Conservation (phyloP, 148 eudicot species). For the Chenopodium berlandieri region DNA sequence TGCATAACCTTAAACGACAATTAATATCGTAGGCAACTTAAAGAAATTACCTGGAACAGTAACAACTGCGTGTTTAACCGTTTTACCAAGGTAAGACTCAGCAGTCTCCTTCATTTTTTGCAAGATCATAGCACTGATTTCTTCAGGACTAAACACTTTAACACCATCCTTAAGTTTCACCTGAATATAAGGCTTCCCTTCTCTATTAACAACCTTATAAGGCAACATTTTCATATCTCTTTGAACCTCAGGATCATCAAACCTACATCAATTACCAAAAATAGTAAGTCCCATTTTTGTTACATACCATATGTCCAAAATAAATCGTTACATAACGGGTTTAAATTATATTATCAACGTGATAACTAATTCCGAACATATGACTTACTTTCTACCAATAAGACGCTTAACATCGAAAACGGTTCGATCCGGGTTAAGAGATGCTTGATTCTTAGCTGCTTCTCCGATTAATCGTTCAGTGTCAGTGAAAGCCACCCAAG, state of each 20-base stretch:
- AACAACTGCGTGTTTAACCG: slow-evolving; percentile 42
- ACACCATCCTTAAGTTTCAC: slow-evolving; percentile 44
- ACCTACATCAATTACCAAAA: slow-evolving; percentile 21
- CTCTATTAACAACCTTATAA: slow-evolving; percentile 48
- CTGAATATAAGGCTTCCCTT: slow-evolving; percentile 50
- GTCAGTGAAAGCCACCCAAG: slow-evolving; percentile 55
- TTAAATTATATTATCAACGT: not conserved
- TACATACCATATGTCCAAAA: too few relatives aligned
- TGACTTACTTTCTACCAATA: slow-evolving; percentile 44
- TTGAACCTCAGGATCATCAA: slow-evolving; percentile 49
- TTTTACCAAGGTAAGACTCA: slow-evolving; percentile 42
- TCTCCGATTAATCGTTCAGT: slow-evolving; percentile 50
- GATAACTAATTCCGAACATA: not conserved
- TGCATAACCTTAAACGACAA: not conserved
- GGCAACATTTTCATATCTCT: slow-evolving; percentile 44
- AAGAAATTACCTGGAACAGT: slow-evolving; percentile 45
- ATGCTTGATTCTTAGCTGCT: slow-evolving; percentile 53
- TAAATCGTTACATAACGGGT: not conserved
- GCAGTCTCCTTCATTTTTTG: slow-evolving; percentile 56
- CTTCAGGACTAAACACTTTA: slow-evolving; percentile 56
- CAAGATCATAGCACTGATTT: slow-evolving; percentile 56
- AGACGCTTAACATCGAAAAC: slow-evolving; percentile 51
- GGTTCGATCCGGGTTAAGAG: slow-evolving; percentile 46
- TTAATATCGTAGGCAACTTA: not conserved
- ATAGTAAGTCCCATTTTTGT: too few relatives aligned